Evolutionary conservation across 2,329 filamentous ascomycete species (phyloP), one percentile per base, ranked within the genome.

Genomic region (Monosporascus sp.): DNA sequence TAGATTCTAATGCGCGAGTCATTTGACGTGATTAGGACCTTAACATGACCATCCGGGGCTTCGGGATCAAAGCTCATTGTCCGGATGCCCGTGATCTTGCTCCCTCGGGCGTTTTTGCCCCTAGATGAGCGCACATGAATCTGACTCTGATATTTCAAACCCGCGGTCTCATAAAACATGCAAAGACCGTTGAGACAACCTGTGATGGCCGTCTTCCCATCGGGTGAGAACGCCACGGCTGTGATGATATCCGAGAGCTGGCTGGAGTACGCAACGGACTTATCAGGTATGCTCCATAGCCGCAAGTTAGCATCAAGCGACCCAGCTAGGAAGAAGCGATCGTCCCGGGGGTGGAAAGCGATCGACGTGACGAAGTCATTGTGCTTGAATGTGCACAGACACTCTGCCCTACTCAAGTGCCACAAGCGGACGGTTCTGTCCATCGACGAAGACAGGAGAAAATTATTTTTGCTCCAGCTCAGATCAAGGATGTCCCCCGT

Each of bases 391-490:
- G 88, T 91, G 70, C 91, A 96, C 1, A 99, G 77, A 63, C 91
- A 97, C 64, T 97, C 92, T 3, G 80, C 71, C 50, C 93, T 81
- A 65, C 83, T 93, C 57, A 94, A 79, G 70, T 99, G 94, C 93
- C 94, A 99, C 47, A 99, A 71, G 15, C 90, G 83, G 14, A 99
- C 94, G 0, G 92, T 96, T 74, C 97, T 97, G 68, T 99, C 94
- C 91, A 97, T 97, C 0, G 92, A 96, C 0, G 92, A 95, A 3
- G 93, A 97, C 17, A 99, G 77, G 27, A 99, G 72, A 62, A 99
- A 99, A 68, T 96, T 96, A 71, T 99, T 99, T 78, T 97, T 99
- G 74, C 93, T 97, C 94, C 94, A 99, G 68, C 90, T 96, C 54
- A 99, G 70, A 66, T 96, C 93, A 58, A 99, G 74, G 6, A 99